Percentiles rank a stretch among this genome's conserved stretches.
Conservation (phyloP, 106 monocot genomes). For the Acorus calamus region DNA sequence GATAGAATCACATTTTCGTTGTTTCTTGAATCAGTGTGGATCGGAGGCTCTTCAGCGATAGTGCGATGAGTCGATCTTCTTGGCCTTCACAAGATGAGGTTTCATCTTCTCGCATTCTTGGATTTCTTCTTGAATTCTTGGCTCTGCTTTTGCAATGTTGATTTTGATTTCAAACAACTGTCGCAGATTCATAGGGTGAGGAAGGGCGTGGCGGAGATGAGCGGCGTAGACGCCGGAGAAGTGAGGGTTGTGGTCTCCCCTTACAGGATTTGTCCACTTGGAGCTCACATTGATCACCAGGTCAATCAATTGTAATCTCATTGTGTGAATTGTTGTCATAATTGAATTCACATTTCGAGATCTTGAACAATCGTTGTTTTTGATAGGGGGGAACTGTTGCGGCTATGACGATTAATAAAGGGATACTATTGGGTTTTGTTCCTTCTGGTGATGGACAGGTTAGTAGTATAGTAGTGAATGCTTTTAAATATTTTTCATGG, state of each 20-base stretch:
- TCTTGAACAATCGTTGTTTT: not conserved
- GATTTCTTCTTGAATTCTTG: no score
- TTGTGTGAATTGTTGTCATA: not conserved
- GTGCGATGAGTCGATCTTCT: no score
- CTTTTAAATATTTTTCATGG: no score
- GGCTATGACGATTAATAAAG: conserved; percentile 94
- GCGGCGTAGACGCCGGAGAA: conserved; percentile 25
- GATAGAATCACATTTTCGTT: no score
- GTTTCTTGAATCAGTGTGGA: no score
- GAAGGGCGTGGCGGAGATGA: conserved; percentile 48
- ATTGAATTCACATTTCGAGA: no score
- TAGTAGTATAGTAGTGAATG: no score
- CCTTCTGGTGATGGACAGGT: conserved; percentile 63
- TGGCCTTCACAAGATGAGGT: no score
- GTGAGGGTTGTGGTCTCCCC: conserved; percentile 82
- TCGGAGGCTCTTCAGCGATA: no score
- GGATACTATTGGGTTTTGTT: conserved; percentile 76
- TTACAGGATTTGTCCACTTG: conserved; percentile 88
- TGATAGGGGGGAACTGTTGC: conserved; percentile 74
- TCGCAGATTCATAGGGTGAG: conserved; percentile 47
- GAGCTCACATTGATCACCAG: conserved; percentile 95
- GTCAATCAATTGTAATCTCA: conserved; percentile 8
- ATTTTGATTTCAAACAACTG: no score
- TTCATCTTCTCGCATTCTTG: no score
- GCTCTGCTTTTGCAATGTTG: no score